A percentile compares a stretch with the other conserved stretches of the same genome.
These are phyloP conservation scores for Pseudophaeomoniella oleicola DNA, from an alignment of 2,329 filamentous ascomycete genomes.

Conservation along the genomic window DNA sequence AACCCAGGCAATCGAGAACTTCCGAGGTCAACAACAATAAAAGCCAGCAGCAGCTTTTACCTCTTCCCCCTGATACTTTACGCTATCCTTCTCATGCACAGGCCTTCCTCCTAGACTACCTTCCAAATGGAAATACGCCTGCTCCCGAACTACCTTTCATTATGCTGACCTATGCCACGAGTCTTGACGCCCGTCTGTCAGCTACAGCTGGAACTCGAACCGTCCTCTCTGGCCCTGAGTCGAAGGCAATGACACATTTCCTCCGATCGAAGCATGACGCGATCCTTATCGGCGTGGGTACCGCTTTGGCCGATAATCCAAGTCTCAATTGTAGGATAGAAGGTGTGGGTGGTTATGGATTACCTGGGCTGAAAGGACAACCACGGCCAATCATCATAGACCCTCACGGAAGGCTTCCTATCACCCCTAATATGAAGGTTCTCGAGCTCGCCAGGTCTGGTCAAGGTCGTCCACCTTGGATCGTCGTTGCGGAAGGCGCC, in stretches of 20 bases:
- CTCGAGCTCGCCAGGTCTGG: slow-evolving; percentile 49
- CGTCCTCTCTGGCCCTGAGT: slow-evolving; percentile 62
- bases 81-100: slow-evolving; percentile 29
- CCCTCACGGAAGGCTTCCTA: slow-evolving; percentile 58
- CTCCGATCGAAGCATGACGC: slow-evolving; percentile 70
- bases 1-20: neutral
- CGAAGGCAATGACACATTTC: slow-evolving; percentile 88
- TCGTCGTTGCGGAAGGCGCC: slow-evolving; percentile 41
- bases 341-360: slow-evolving; percentile 42
- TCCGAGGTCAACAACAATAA: neutral
- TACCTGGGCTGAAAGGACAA: slow-evolving; percentile 40
- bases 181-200: slow-evolving; percentile 68
- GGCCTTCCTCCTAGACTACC: slow-evolving; percentile 35
- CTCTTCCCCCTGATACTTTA: slow-evolving; percentile 21
- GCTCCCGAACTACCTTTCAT: slow-evolving; percentile 34
- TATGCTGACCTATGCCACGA: slow-evolving; percentile 82
- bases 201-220: slow-evolving; percentile 70
- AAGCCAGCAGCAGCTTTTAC: slow-evolving; percentile 6
- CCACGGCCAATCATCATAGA: slow-evolving; percentile 75
- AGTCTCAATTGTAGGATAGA: slow-evolving; percentile 67
- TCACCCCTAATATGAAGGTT: slow-evolving; percentile 47
- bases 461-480: slow-evolving; percentile 57
- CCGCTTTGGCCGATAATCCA: slow-evolving; percentile 72
- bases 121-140: slow-evolving; percentile 21
- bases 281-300: slow-evolving; percentile 74